Conservation (phyloP, 1,284 basidiomycete genomes). For the Austropuccinia psidii region DNA sequence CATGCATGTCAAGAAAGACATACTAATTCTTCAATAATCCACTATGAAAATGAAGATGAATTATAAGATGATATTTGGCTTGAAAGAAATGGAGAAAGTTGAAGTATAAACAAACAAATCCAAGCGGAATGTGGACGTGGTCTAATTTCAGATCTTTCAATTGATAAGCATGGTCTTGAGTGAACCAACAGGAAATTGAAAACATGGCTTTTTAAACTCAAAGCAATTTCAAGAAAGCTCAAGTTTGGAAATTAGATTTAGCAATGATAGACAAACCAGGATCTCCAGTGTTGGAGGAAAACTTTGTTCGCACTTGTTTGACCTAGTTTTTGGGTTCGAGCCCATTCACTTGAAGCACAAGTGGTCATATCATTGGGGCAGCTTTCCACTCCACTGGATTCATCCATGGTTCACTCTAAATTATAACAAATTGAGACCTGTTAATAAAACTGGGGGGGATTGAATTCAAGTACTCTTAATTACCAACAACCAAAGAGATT, state of each 20-base stretch:
- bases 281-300: slow-evolving; percentile 60
- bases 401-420: slow-evolving; percentile 58
- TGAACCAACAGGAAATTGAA: too few relatives aligned
- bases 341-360: slow-evolving; percentile 59
- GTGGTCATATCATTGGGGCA: slow-evolving; percentile 53
- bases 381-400: slow-evolving; percentile 59
- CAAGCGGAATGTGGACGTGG: slow-evolving; percentile 65
- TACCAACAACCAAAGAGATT: neutral
- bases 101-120: slow-evolving; percentile 51
- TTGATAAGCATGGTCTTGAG: slow-evolving; percentile 55
- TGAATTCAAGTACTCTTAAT: too few relatives aligned
- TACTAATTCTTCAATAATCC: slow-evolving; percentile 67
- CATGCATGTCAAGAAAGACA: slow-evolving; percentile 51
- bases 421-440: too few relatives aligned
- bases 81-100: neutral
- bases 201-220: neutral
- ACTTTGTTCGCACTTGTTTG: slow-evolving; percentile 55
- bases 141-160: slow-evolving; percentile 58
- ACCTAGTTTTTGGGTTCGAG: slow-evolving; percentile 54
- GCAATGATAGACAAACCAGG: slow-evolving; percentile 39
- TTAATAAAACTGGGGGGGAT: too few relatives aligned
- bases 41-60: slow-evolving; percentile 43
- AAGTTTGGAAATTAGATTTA: too few relatives aligned
- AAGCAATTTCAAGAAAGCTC: neutral
- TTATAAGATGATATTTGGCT: neutral